phyloP scores from a whole-genome alignment of 2,329 filamentous ascomycete species.

The Madurella fahalii region DNA sequence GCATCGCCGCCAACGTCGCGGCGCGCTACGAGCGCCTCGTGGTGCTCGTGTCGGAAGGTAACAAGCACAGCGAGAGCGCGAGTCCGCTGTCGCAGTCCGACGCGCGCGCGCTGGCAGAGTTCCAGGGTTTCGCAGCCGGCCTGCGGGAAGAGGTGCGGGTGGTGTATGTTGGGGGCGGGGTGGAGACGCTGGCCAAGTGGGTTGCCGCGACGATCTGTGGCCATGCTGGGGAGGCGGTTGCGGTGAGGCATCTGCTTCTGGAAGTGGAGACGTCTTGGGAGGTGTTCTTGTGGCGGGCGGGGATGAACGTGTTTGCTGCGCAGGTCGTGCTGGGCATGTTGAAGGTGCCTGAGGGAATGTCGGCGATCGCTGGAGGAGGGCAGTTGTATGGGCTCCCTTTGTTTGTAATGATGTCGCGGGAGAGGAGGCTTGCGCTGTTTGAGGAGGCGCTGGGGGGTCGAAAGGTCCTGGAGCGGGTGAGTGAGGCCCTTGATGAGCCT shows the following conservation, averaged over 20 bases:
- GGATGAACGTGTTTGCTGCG: slow-evolving; percentile 69
- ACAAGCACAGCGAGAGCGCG: slow-evolving; percentile 39
- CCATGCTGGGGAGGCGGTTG: slow-evolving; percentile 32
- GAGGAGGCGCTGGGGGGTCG: slow-evolving; percentile 50
- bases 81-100: slow-evolving; percentile 40
- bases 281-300: slow-evolving; percentile 58
- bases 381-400: slow-evolving; percentile 42
- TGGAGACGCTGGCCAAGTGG: slow-evolving; percentile 51
- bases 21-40: slow-evolving; percentile 63
- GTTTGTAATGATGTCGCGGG: slow-evolving; percentile 54
- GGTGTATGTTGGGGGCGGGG: slow-evolving; percentile 48
- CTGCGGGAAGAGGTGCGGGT: slow-evolving; percentile 38
- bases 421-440: slow-evolving; percentile 49
- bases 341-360: slow-evolving; percentile 31
- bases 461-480: slow-evolving; percentile 50
- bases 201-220: slow-evolving; percentile 49
- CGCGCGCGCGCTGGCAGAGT: slow-evolving; percentile 42
- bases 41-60: slow-evolving; percentile 61
- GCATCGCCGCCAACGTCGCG: slow-evolving; percentile 51
- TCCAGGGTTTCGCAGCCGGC: slow-evolving; percentile 46
- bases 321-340: slow-evolving; percentile 56
- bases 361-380: slow-evolving; percentile 7
- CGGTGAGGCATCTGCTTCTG: slow-evolving; percentile 34
- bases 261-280: slow-evolving; percentile 65
- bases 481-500: slow-evolving; percentile 45